phyloP scores from a whole-genome alignment of 2,329 filamentous ascomycete species.

The Cladosporium sp. region DNA sequence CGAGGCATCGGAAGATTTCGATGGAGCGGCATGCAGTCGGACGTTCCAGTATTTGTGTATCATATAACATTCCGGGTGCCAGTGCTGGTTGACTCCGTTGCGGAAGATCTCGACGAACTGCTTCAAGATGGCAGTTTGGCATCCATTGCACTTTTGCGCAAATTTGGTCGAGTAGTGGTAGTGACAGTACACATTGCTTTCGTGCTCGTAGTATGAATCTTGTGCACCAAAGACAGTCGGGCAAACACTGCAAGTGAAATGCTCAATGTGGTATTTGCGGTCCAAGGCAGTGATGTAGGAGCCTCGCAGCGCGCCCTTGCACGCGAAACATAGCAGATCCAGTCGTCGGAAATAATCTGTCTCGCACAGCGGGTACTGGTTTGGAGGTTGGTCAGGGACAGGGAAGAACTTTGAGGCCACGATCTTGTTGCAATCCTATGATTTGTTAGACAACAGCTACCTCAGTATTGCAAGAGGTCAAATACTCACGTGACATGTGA shows the following conservation, averaged over 20 bases:
- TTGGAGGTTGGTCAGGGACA: slow-evolving; percentile 83
- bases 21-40: slow-evolving; percentile 57
- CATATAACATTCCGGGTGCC: slow-evolving; percentile 99
- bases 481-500: slow-evolving; percentile 83
- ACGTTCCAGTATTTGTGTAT: slow-evolving; percentile 99
- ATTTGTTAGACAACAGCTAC: slow-evolving; percentile 24
- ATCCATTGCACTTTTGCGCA: slow-evolving; percentile 93
- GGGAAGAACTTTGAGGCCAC: slow-evolving; percentile 99
- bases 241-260: slow-evolving; percentile 97
- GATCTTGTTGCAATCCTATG: slow-evolving; percentile 92
- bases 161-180: slow-evolving; percentile 99
- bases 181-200: slow-evolving; percentile 94
- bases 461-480: neutral
- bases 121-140: slow-evolving; percentile 94
- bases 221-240: slow-evolving; percentile 97
- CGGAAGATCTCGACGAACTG: slow-evolving; percentile 99
- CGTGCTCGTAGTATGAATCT: slow-evolving; percentile 98
- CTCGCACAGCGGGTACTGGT: slow-evolving; percentile 94
- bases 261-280: slow-evolving; percentile 97
- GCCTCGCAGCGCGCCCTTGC: slow-evolving; percentile 86
- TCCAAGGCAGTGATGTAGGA: slow-evolving; percentile 98
- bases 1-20: slow-evolving; percentile 40
- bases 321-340: slow-evolving; percentile 86
- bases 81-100: slow-evolving; percentile 97
- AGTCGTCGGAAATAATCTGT: slow-evolving; percentile 95